Evolutionary conservation across 1,284 basidiomycete genomes (phyloP).

Genomic region (Boletellus deceptivus): DNA sequence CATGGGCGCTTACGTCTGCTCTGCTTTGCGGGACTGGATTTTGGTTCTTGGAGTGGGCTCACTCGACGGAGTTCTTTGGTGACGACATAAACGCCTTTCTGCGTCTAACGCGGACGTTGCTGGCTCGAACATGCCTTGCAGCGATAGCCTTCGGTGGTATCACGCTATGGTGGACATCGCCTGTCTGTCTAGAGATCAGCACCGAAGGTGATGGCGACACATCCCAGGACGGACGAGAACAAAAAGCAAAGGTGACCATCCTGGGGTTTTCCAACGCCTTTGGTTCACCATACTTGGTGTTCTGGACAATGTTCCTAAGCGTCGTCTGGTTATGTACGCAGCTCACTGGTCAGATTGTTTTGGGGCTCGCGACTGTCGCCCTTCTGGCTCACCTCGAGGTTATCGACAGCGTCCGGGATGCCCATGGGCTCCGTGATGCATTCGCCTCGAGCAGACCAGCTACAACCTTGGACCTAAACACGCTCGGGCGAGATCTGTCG

Average conservation of each 20-base stretch:
- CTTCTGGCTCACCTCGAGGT: slow-evolving; percentile 75
- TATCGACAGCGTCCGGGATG: slow-evolving; percentile 77
- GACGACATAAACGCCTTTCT: slow-evolving; percentile 37
- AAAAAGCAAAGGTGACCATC: slow-evolving; percentile 57
- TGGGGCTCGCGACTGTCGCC: slow-evolving; percentile 63
- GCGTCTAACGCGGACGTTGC: slow-evolving; percentile 53
- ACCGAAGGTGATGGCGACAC: slow-evolving; percentile 21
- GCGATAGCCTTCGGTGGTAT: slow-evolving; percentile 53
- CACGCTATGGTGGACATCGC: slow-evolving; percentile 66
- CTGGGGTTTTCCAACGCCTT: slow-evolving; percentile 90
- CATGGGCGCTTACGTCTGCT: slow-evolving; percentile 53
- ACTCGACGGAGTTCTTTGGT: slow-evolving; percentile 50
- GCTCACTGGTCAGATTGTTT: slow-evolving; percentile 78
- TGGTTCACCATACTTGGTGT: slow-evolving; percentile 84
- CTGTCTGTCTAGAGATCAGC: slow-evolving; percentile 69
- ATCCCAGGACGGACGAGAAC: background rate
- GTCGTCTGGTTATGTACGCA: slow-evolving; percentile 65
- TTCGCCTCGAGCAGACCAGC: slow-evolving; percentile 48
- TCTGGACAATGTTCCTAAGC: slow-evolving; percentile 68
- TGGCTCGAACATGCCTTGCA: slow-evolving; percentile 60
- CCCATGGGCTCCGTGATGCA: slow-evolving; percentile 51
- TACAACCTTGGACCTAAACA: slow-evolving; percentile 19
- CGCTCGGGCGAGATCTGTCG: slow-evolving; percentile 14
- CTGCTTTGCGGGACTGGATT: slow-evolving; percentile 60
- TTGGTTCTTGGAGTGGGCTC: slow-evolving; percentile 82